Evolutionary conservation across 2,329 filamentous ascomycete species (phyloP).

Genomic region (Fusarium mangiferae): DNA sequence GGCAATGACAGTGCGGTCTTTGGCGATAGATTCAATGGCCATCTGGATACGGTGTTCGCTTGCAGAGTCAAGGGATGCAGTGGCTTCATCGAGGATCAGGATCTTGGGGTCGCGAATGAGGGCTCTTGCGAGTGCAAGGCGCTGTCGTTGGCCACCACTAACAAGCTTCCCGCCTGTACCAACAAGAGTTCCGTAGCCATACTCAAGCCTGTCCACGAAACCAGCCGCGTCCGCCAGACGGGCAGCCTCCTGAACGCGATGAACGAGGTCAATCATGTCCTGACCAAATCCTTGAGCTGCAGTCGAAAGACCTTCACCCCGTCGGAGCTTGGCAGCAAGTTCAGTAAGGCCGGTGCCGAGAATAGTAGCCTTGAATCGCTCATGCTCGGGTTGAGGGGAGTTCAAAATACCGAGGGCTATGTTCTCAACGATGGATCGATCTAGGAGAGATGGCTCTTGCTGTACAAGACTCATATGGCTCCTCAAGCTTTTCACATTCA

Average conservation of each 20-base stretch:
- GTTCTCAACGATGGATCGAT: conserved; percentile 61
- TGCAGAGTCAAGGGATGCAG: conserved; percentile 67
- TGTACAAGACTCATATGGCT: conserved; percentile 58
- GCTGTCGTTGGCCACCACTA: conserved; percentile 69
- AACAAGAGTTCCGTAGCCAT: conserved; percentile 64
- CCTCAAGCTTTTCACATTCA: conserved; percentile 59
- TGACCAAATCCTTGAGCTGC: conserved; percentile 57
- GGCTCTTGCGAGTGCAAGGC: conserved; percentile 67
- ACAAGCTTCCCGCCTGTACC: conserved; percentile 65
- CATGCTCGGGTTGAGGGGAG: conserved; percentile 53
- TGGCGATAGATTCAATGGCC: conserved; percentile 57
- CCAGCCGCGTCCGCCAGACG: conserved; percentile 66
- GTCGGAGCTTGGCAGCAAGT: conserved; percentile 62
- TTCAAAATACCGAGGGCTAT: conserved; percentile 62
- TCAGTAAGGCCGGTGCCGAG: conserved; percentile 60
- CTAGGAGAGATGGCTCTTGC: conserved; percentile 57
- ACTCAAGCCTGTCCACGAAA: conserved; percentile 65
- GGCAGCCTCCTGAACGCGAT: conserved; percentile 61
- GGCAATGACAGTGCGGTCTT: conserved; percentile 70
- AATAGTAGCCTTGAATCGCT: conserved; percentile 56
- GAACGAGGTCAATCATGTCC: conserved; percentile 61
- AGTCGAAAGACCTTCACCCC: conserved; percentile 59
- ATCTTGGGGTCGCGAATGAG: conserved; percentile 67
- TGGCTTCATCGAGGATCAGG: conserved; percentile 71
- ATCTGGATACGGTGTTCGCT: conserved; percentile 66